A percentile compares a stretch with the other conserved stretches of the same genome.
phyloP scores from a whole-genome alignment of 495 filamentous ascomycete genomes.

The Rusavskia elegans region DNA sequence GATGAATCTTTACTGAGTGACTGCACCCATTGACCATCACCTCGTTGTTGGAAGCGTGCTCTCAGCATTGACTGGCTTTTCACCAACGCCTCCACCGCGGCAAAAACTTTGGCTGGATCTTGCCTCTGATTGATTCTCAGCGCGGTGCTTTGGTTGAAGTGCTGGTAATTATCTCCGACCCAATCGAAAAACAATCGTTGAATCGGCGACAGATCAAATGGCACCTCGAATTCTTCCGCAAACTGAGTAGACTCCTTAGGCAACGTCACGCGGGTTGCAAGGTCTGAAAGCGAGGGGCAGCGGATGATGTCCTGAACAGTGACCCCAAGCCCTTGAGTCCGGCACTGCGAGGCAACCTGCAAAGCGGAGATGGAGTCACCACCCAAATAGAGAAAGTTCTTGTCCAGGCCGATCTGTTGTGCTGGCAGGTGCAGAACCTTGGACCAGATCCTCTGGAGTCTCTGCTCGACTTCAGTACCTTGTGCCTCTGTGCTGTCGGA shows the following conservation, averaged over 20 bases:
- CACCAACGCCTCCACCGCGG: neutral
- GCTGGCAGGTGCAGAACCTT: slow-evolving; percentile 21
- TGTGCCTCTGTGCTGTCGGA: neutral
- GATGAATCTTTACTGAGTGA: slow-evolving; percentile 1
- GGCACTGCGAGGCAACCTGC: slow-evolving; percentile 20
- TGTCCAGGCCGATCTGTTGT: slow-evolving; percentile 20
- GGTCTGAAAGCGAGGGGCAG: slow-evolving; percentile 11
- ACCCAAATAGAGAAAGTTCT: slow-evolving; percentile 38
- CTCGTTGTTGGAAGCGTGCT: slow-evolving; percentile 1
- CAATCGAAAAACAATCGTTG: slow-evolving; percentile 26
- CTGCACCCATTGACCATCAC: slow-evolving; percentile 8
- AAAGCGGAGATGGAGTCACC: slow-evolving; percentile 44
- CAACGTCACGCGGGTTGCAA: slow-evolving; percentile 6
- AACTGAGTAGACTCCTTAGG: neutral
- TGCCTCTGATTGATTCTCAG: neutral
- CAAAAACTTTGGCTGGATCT: neutral
- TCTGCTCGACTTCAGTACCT: slow-evolving; percentile 2
- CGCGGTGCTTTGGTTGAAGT: slow-evolving; percentile 16
- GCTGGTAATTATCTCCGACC: slow-evolving; percentile 5
- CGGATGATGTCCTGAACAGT: slow-evolving; percentile 19
- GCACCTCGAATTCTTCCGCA: slow-evolving; percentile 6
- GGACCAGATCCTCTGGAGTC: slow-evolving; percentile 22
- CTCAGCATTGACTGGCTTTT: slow-evolving; percentile 6
- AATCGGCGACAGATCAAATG: slow-evolving; percentile 24
- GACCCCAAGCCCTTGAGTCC: slow-evolving; percentile 20